Base-by-base conservation (phyloP, 441 rosid species). In the Hypseocharis bilobata region DNA sequence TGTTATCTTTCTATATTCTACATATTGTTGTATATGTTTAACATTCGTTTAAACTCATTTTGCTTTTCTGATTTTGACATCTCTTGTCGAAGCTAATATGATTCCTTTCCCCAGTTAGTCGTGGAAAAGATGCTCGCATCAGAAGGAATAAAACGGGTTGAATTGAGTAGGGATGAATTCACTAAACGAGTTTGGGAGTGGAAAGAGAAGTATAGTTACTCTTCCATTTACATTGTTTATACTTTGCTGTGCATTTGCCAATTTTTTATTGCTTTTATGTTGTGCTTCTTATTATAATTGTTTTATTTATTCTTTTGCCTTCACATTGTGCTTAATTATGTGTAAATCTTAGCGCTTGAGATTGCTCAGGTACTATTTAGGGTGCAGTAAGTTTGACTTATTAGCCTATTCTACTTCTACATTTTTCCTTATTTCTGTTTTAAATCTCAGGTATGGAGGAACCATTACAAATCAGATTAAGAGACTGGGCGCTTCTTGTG, bases 401-500 rank as follows among this genome's bases (percentile, higher is more conserved):
- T 23, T 56, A 34, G 28, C 52, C 23, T 40, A 17, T 30, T 34
- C 27, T 72, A 10, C 40, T 56, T 11, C 34, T 32, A 63, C 54
- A 25, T 19, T 30, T 19, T 28, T 26, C 28, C 1, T 49, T 3
- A 16, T 25, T 34, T 19, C 34, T 23, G 17, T 28, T 76, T 70
- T 52, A 69, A 76, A 45, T 72, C 36, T 70, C 78, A 92, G 98
- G 79, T 90, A 90, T 65, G 98, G 98, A 56, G 94, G 97, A 79
- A 86, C 94, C 62, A 92, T 92, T 74, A 84, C 92, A 60, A 85
- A 85, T 77, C 98, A 92, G 80, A 92, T 92, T 44, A 90, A 88
- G 83, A 85, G 97, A 75, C 94, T 92, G 38, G 97, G 98, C 56
- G 98, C 98, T 70, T 92, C 98, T 52, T 92, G 98, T 80, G 98